A percentile compares a stretch with the other conserved stretches of the same genome.
Evolutionary conservation across 352 stramenopile genomes (phyloP).

Genomic region (Globisporangium takayamanum): DNA sequence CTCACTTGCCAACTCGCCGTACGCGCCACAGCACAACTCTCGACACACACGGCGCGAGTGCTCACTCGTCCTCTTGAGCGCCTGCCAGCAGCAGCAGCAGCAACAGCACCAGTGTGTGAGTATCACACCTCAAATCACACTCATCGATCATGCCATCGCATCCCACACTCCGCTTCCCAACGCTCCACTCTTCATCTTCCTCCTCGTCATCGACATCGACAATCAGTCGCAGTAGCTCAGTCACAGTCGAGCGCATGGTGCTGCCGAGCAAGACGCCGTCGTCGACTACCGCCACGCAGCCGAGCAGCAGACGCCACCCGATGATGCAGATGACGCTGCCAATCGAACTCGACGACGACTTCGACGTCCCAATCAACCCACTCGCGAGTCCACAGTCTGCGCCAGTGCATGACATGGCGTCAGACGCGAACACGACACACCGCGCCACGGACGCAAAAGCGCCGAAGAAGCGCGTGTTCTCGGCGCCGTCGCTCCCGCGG

Average conservation of each 20-base stretch:
- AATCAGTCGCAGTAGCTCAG: neutral
- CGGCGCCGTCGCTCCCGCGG: conserved; percentile 23
- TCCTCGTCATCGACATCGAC: neutral
- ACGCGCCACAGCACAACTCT: too few relatives aligned
- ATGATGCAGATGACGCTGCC: conserved; percentile 16
- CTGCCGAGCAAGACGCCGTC: conserved; percentile 1
- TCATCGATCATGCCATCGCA: conserved; percentile 11
- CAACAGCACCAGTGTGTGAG: neutral
- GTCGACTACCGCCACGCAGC: neutral
- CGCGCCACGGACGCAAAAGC: neutral
- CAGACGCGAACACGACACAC: neutral
- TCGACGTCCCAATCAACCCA: neutral
- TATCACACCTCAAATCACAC: neutral
- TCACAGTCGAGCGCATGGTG: conserved; percentile 12
- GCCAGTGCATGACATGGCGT: neutral
- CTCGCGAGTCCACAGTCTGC: neutral
- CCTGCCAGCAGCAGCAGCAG: neutral
- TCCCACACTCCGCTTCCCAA: conserved; percentile 11
- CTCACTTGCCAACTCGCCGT: too few relatives aligned
- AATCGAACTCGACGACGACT: conserved; percentile 4
- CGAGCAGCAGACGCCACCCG: conserved; percentile 5
- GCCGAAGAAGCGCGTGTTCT: conserved; percentile 33
- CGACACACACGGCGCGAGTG: too few relatives aligned
- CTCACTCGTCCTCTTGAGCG: too few relatives aligned
- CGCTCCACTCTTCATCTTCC: conserved; percentile 11